Conservation (phyloP, 2,329 filamentous ascomycete species). For the Chaetomiaceae sp. region DNA sequence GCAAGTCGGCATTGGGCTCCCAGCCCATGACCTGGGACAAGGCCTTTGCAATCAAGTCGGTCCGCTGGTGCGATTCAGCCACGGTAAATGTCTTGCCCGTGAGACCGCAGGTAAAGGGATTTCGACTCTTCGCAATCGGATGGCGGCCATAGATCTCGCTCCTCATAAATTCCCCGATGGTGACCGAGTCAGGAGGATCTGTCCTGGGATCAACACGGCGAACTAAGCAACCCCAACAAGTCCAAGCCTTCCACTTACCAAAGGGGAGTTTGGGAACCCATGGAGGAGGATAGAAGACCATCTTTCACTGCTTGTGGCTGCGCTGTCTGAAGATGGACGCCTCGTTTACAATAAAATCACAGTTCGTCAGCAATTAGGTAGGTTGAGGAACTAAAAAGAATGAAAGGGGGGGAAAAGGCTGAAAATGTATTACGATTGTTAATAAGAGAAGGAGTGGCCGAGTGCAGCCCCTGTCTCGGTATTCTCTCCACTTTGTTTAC, state of each 20-base stretch:
- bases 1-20: slow-evolving; percentile 62
- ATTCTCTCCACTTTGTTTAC: too few species aligned
- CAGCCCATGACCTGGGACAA: slow-evolving; percentile 69
- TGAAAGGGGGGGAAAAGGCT: not conserved
- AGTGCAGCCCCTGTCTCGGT: too few species aligned
- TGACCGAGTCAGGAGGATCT: slow-evolving; percentile 67
- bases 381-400: not conserved
- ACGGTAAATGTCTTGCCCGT: slow-evolving; percentile 64
- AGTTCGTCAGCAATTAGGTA: too few species aligned
- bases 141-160: slow-evolving; percentile 65
- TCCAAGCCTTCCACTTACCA: slow-evolving; percentile 41
- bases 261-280: slow-evolving; percentile 59
- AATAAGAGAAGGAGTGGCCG: too few species aligned
- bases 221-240: not conserved
- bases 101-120: slow-evolving; percentile 74
- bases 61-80: slow-evolving; percentile 59
- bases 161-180: slow-evolving; percentile 72
- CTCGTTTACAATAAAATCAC: too few species aligned
- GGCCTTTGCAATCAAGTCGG: slow-evolving; percentile 63
- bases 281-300: slow-evolving; percentile 57
- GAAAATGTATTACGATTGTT: too few species aligned
- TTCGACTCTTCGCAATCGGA: slow-evolving; percentile 57
- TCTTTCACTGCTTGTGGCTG: too few species aligned
- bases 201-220: not conserved
- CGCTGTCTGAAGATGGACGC: too few species aligned